Conservation (phyloP, 106 monocot genomes). For the Dendrobium nobile region DNA sequence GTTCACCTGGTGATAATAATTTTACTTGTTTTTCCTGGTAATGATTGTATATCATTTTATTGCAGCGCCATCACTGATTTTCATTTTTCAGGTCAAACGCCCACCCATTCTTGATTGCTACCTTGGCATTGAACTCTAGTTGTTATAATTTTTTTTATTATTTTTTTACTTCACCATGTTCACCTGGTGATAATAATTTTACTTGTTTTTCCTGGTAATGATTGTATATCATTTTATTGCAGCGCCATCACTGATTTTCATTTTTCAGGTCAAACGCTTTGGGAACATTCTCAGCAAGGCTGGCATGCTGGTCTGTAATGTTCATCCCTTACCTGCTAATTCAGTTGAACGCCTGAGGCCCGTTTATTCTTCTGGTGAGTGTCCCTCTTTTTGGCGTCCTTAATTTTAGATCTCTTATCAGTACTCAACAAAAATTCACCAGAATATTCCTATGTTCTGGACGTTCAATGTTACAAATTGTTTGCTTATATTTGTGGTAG, state of each 20-base stretch:
- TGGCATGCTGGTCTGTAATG: constrained; percentile 34
- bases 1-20: no score
- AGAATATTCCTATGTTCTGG: not conserved
- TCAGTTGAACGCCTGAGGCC: constrained; percentile 51
- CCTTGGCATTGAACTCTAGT: no score
- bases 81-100: constrained; percentile 36
- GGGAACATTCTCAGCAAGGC: constrained; percentile 63
- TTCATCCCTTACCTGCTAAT: constrained; percentile 34
- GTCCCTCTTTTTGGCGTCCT: not conserved
- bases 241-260: no score
- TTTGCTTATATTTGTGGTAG: not conserved
- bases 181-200: no score
- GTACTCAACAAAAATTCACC: not conserved
- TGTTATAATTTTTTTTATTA: no score
- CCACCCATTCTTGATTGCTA: no score
- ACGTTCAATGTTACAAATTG: not conserved
- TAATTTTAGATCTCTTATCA: not conserved
- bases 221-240: no score
- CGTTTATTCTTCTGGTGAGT: constrained; percentile 50
- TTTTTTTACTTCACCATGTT: no score
- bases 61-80: no score
- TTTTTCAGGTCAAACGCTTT: constrained; percentile 54
- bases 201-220: no score
- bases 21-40: no score
- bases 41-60: no score